Base-by-base conservation (phyloP, 495 filamentous ascomycete genomes). In the Apiosordaria backusii region DNA sequence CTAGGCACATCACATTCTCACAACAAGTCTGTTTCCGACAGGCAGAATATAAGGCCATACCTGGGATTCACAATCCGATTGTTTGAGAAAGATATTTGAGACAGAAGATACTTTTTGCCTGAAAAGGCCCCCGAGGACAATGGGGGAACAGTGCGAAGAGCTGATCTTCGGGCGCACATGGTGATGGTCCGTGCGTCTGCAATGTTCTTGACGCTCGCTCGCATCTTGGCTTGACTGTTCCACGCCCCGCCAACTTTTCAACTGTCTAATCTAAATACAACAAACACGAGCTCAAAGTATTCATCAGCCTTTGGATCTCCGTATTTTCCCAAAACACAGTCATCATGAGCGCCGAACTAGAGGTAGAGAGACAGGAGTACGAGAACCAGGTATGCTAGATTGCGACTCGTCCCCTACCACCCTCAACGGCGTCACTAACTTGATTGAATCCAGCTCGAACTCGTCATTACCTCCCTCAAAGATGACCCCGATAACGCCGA, bases 401-500 rank as follows among this genome's bases (percentile, higher is more conserved):
- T 62, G 29, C 50, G 18, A 40, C 27, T 16, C 24, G 1, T 21
- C 19, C 27, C 15, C 27, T 35, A 10, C 29, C 10, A 10, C 29
- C n/a, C 10, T 45, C 9, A 13, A 6, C 35, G 0, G 35, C 16
- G 35, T 45, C 35, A 13, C 35, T 45, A 45, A 45, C 6, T 13
- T 2, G 35, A 45, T 13, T 13, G 9, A 45, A 45, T 45, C 5
- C 35, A 97, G 92, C 87, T 95, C 76, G 92, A 96, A 79, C 88
- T 89, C 24, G 90, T 96, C 57, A 78, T 88, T 74, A 82, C 85
- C 27, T 87, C 87, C 60, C 87, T 96, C 65, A 88, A 89, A 81
- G 88, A 90, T 77, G 91, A 96, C 72, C 89, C 92, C 68, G 87
- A 91, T 67, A 96, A 92, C 76, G 81, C 82, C 71, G 93, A 94